Percentiles rank a stretch among this genome's conserved stretches.
These are phyloP conservation scores for Lipomyces chichibuensis DNA, from an alignment of 805 yeast species.

Conservation along the genomic window DNA sequence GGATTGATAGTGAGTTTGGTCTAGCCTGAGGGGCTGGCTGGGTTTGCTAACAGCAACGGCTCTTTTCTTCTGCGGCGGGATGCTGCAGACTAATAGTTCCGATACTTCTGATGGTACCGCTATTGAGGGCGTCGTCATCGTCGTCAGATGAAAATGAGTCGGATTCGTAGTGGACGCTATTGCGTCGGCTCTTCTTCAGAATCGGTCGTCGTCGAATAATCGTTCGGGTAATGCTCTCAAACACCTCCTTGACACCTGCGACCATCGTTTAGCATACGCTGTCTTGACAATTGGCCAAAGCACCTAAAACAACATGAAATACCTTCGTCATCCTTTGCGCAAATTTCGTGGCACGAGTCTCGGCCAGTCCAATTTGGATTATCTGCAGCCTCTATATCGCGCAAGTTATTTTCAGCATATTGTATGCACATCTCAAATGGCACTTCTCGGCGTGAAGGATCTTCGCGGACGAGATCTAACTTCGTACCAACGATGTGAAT, in stretches of 20 bases:
- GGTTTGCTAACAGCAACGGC: not conserved
- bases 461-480: conserved; percentile 43
- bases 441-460: conserved; percentile 43
- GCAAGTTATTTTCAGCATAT: conserved; percentile 40
- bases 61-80: conserved; percentile 13
- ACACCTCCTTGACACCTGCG: conserved; percentile 44
- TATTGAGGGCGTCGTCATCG: conserved; percentile 15
- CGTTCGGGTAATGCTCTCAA: conserved; percentile 43
- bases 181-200: conserved; percentile 39
- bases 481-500: conserved; percentile 46
- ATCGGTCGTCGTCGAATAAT: conserved; percentile 36
- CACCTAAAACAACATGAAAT: not conserved
- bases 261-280: not conserved
- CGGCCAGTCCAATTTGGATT: conserved; percentile 36
- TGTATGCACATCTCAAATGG: conserved; percentile 44
- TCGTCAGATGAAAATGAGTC: conserved; percentile 33
- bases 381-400: conserved; percentile 25
- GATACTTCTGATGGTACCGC: conserved; percentile 28
- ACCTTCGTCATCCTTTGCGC: conserved; percentile 44
- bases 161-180: conserved; percentile 33
- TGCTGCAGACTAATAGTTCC: conserved; percentile 27
- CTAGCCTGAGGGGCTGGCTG: too few species aligned
- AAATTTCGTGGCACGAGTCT: conserved; percentile 44
- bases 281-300: not conserved
- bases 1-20: too few species aligned